phyloP scores from a whole-genome alignment of 805 yeast genomes.

The Danielia reshetovae region DNA sequence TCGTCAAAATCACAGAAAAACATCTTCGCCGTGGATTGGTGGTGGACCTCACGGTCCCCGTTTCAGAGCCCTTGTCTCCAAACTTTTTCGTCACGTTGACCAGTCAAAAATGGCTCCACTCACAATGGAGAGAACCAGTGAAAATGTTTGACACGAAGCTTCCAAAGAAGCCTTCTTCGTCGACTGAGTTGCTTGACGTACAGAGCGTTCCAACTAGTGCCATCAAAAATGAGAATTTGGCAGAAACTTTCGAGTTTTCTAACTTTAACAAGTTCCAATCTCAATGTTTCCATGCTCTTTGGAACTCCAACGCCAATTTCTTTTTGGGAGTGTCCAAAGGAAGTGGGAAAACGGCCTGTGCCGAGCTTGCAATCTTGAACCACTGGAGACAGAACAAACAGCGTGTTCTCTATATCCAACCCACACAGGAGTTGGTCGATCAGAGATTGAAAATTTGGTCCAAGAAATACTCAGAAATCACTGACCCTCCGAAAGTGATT shows the following conservation, averaged over 20 bases:
- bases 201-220: slow-evolving; percentile 48
- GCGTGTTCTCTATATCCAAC: slow-evolving; percentile 68
- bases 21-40: slow-evolving; percentile 51
- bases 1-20: slow-evolving; percentile 47
- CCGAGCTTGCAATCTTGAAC: slow-evolving; percentile 66
- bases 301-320: slow-evolving; percentile 52
- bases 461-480: slow-evolving; percentile 41
- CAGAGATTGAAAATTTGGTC: slow-evolving; percentile 48
- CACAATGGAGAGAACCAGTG: slow-evolving; percentile 60
- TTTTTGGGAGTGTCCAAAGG: slow-evolving; percentile 75
- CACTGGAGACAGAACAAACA: slow-evolving; percentile 73
- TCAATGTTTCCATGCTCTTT: slow-evolving; percentile 60
- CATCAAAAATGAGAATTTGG: slow-evolving; percentile 47
- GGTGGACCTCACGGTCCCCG: slow-evolving; percentile 62
- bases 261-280: slow-evolving; percentile 72
- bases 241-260: slow-evolving; percentile 40
- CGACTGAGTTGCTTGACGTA: slow-evolving; percentile 53
- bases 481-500: slow-evolving; percentile 53
- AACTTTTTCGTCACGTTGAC: slow-evolving; percentile 66
- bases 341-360: slow-evolving; percentile 67
- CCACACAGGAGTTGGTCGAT: slow-evolving; percentile 56
- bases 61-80: slow-evolving; percentile 57
- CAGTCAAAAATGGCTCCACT: slow-evolving; percentile 85
- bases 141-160: slow-evolving; percentile 46
- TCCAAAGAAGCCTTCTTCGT: slow-evolving; percentile 64